Evolutionary conservation across 2,329 filamentous ascomycete genomes (phyloP), one percentile per base, ranked within the genome.

Genomic region (Colletotrichum euphorbiae): DNA sequence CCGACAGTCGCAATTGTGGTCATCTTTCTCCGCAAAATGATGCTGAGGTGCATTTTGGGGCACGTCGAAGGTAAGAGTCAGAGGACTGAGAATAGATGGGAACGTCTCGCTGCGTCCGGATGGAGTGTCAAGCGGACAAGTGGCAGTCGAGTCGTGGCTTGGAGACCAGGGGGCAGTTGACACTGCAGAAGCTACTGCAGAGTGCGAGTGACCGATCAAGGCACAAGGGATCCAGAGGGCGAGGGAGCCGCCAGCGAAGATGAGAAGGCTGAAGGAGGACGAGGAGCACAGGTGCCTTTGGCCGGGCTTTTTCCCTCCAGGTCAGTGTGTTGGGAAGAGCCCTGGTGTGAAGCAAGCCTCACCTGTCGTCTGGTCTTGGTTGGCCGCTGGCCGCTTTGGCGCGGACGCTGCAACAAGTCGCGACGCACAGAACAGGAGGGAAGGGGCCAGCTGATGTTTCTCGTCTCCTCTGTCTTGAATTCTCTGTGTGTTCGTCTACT

Each of bases 71-170:
- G 52, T 31, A 58, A 45, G 46, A 48, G 33, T 24, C 24, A 59
- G 21, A 69, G 57, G 28, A 28, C 28, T 28, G 28, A 46, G 54
- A 31, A n/a, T 38, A 36, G 28, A 19, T 21, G 36, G 21, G 9
- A 43, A 43, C 45, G 59, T 56, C 19, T 46, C 19, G 55, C 61
- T 48, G 54, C 48, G 24, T 69, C 54, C 50, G 9, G 40, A 69
- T 58, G 61, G 55, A 51, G 66, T 40, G 21, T 57, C 21, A 31
- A 64, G 36, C 38, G 61, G 57, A 54, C 66, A 66, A 55, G 66
- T 69, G 66, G 61, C 66, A 69, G 66, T 66, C 42, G 48, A 55
- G 52, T 58, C 60, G 54, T 58, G 65, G 65, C 60, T 68, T 64
- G 45, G 38, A 55, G 54, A 50, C 48, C 54, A 60, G 54, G 63